phyloP scores from a whole-genome alignment of 768 basidiomycete species.

The Mycena galopus region DNA sequence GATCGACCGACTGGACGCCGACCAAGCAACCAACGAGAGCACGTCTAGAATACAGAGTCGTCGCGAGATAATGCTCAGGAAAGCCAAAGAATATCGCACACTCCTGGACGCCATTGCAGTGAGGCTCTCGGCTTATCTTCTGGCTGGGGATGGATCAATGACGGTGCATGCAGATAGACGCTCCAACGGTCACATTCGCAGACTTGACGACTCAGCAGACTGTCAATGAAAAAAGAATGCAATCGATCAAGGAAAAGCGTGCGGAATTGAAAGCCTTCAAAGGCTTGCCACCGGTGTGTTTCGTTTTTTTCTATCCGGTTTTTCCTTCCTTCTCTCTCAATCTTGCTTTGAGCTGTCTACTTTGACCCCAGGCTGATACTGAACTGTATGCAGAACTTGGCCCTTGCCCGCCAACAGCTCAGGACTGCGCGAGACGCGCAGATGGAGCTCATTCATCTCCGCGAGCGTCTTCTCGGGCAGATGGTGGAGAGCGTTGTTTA shows the following conservation, averaged over 20 bases:
- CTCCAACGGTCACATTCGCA: slow-evolving; percentile 52
- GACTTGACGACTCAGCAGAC: slow-evolving; percentile 56
- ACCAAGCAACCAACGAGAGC: slow-evolving; percentile 42
- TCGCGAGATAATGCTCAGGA: slow-evolving; percentile 56
- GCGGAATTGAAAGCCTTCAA: slow-evolving; percentile 61
- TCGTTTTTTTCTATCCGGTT: neutral
- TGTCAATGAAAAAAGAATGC: slow-evolving; percentile 50
- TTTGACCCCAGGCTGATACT: neutral
- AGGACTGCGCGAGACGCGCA: slow-evolving; percentile 56
- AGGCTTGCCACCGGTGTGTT: slow-evolving; percentile 60
- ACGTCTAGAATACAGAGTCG: slow-evolving; percentile 51
- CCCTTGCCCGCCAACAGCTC: slow-evolving; percentile 59
- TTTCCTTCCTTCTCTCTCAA: neutral
- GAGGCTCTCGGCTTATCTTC: neutral
- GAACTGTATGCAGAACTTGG: slow-evolving; percentile 54
- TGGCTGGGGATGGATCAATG: neutral
- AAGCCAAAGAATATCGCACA: slow-evolving; percentile 62
- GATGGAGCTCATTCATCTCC: slow-evolving; percentile 59
- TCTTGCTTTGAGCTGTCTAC: neutral
- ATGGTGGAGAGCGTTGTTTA: slow-evolving; percentile 60
- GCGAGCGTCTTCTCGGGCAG: slow-evolving; percentile 59
- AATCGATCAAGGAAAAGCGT: slow-evolving; percentile 57
- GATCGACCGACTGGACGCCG: slow-evolving; percentile 46
- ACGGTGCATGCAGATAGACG: slow-evolving; percentile 40
- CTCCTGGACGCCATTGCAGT: slow-evolving; percentile 54